These are phyloP conservation scores for Raddia guianensis DNA, from an alignment of 176 grass and related monocot species.

Conservation along the genomic window DNA sequence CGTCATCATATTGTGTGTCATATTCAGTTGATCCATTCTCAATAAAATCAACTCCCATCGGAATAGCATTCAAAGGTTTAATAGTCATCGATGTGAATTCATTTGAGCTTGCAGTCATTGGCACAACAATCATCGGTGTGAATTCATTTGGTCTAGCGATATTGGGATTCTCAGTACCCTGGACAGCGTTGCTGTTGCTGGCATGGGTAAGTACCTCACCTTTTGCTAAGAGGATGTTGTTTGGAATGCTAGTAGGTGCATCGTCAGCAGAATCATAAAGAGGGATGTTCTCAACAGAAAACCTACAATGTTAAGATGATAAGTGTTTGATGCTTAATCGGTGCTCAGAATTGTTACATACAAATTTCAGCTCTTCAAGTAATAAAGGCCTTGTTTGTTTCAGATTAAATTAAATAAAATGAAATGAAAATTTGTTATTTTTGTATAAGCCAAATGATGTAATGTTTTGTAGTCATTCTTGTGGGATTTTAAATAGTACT, in stretches of 20 bases:
- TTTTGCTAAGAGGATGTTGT: conserved; percentile 54
- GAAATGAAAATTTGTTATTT: no score
- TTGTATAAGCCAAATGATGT: no score
- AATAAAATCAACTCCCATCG: conserved; percentile 60
- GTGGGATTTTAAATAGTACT: no score
- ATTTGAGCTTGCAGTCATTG: conserved; percentile 43
- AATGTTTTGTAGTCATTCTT: no score
- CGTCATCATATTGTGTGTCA: conserved; percentile 36
- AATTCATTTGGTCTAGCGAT: conserved; percentile 35
- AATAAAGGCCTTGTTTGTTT: no score
- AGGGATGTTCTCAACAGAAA: conserved; percentile 97
- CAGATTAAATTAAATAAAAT: no score
- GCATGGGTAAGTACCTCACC: conserved; percentile 18
- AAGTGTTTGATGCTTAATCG: conserved; percentile 28
- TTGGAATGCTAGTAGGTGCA: conserved; percentile 63
- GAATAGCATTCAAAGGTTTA: conserved; percentile 71
- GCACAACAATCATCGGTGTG: conserved; percentile 38
- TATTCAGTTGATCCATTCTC: conserved; percentile 54
- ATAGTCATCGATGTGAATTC: conserved; percentile 52
- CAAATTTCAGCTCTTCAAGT: neutral
- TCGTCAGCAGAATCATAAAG: conserved; percentile 99
- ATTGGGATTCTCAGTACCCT: conserved; percentile 33
- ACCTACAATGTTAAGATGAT: conserved; percentile 54
- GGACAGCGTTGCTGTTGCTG: conserved; percentile 29
- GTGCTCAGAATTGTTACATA: neutral